Evolutionary conservation across 768 basidiomycete species (phyloP), one percentile per base, ranked within the genome.

Genomic region (Leccinum truebloodii): DNA sequence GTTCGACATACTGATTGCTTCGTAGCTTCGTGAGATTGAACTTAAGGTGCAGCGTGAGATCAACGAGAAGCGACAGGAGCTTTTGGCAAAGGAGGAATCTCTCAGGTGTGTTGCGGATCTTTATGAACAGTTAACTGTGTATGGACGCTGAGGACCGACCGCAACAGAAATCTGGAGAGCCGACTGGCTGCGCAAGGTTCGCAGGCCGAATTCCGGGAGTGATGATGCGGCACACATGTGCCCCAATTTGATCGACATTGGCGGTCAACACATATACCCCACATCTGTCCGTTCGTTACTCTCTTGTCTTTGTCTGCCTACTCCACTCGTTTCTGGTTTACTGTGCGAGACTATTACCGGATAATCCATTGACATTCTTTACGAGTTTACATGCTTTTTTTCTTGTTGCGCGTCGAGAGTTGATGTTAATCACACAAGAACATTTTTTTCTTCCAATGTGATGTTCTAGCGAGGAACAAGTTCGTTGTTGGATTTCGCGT

Each of bases 21-120:
- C 56, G 57, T 67, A 93, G 88, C 83, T 99, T 65, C 94, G 96
- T 63, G 97, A 99, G 79, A 92, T 98, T 75, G 97, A 99, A 76
- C 85, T 98, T 76, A 95, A 94, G 76, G 94, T 98, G 30, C 95
- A 98, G 76, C 86, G 97, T 53, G 97, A 99, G 81, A 94, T 99
- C 76, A 93, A 92, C 73, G 92, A 98, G 81, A 95, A 96, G 80
- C 83, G 95, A 71, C 96, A 98, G 74, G 96, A 98, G 72, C 78
- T 98, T 62, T 78, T 97, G 69, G 97, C 96, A 44, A 97, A 96
- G 75, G 96, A 97, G 74, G 95, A 97, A 75, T 91, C 92, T 49
- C 89, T 94, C 69, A 85, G 90, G 90, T 91, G 62, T 56, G 83
- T 63, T 57, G 57, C n/a, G 57, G 18, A 9, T 26, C 30, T 20